A percentile compares a stretch with the other conserved stretches of the same genome.
Conservation (phyloP, 1,139 yeast species). For the Meyerozyma sp. region DNA sequence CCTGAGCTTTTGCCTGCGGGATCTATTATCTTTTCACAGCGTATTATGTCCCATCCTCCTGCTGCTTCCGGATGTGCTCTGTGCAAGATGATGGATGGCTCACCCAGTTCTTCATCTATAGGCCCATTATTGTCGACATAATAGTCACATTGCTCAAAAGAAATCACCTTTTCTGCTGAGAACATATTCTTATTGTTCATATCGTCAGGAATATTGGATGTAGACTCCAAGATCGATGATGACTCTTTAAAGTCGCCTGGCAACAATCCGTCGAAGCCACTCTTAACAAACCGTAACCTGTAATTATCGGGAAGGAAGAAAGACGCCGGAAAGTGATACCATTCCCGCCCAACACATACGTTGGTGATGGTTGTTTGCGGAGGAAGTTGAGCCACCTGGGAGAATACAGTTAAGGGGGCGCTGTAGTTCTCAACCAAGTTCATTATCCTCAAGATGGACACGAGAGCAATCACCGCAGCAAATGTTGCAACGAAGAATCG, state of each 20-base stretch:
- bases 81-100: conserved; percentile 18
- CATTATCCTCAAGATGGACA: conserved; percentile 35
- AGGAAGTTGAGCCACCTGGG: conserved; percentile 4
- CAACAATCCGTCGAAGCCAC: conserved; percentile 80
- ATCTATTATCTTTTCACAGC: conserved; percentile 42
- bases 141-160: conserved; percentile 48
- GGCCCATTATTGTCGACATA: conserved; percentile 50
- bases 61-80: conserved; percentile 6
- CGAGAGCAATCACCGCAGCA: conserved; percentile 9
- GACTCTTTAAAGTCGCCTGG: conserved; percentile 78
- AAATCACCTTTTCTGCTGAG: conserved; percentile 46
- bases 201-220: conserved; percentile 46
- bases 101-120: conserved; percentile 24
- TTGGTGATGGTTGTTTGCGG: conserved; percentile 22
- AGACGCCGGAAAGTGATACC: conserved; percentile 91
- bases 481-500: conserved; percentile 6
- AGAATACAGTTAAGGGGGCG: conserved; percentile 51
- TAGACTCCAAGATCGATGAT: conserved; percentile 16
- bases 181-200: conserved; percentile 72
- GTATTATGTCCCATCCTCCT: conserved; percentile 36
- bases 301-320: conserved; percentile 62
- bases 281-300: conserved; percentile 61
- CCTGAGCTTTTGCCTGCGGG: conserved; percentile 41
- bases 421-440: conserved; percentile 51
- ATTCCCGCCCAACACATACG: conserved; percentile 87